phyloP scores from a whole-genome alignment of 2,329 filamentous ascomycete species.

The Apiospora kogelbergensis region DNA sequence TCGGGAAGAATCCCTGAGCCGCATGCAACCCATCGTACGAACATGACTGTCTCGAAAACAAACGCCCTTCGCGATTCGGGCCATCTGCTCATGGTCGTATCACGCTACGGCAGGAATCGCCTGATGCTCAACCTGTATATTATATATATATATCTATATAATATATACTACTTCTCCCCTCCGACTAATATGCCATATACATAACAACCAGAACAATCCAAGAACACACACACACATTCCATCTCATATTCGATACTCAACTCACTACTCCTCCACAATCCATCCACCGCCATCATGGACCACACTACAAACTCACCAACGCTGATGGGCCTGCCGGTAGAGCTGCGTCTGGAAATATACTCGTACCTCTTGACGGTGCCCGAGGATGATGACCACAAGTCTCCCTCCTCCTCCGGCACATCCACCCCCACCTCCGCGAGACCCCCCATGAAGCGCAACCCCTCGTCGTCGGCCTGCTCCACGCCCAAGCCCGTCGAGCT shows the following conservation, averaged over 20 bases:
- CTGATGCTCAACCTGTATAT: background rate
- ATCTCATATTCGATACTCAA: background rate
- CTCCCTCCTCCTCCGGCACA: conserved; percentile 14
- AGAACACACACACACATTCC: background rate
- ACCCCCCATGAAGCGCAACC: background rate
- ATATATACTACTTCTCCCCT: background rate
- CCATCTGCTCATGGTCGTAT: background rate
- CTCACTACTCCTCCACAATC: background rate
- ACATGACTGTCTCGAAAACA: background rate
- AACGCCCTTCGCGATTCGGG: background rate
- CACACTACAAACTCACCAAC: conserved; percentile 10
- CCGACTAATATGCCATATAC: background rate
- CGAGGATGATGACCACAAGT: conserved; percentile 13
- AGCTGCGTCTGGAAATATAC: conserved; percentile 49
- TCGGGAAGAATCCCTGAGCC: background rate
- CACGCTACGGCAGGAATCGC: conserved; percentile 5
- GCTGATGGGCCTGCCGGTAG: conserved; percentile 43
- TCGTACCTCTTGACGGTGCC: conserved; percentile 40
- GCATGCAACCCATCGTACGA: conserved; percentile 3
- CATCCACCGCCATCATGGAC: background rate
- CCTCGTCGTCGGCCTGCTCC: conserved; percentile 10
- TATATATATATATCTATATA: background rate
- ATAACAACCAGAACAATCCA: background rate
- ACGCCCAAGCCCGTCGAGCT: conserved; percentile 28
- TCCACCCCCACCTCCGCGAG: conserved; percentile 12